Conservation (phyloP, 805 yeast genomes). For the Dipodascopsis tothii region DNA sequence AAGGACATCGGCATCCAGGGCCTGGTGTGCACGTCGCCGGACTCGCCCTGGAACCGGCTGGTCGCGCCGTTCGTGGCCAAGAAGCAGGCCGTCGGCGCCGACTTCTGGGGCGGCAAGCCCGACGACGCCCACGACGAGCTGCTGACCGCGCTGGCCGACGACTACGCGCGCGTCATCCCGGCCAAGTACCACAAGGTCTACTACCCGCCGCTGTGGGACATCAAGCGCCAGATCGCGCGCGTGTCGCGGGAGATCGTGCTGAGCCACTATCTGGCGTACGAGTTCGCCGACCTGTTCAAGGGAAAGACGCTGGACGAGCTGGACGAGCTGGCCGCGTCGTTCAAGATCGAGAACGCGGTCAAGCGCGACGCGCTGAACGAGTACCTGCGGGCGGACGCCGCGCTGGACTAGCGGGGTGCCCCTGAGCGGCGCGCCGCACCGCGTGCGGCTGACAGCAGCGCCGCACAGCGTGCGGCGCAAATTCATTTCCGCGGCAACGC, state of each 20-base stretch:
- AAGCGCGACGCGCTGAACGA: constrained; percentile 39
- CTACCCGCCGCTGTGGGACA: constrained; percentile 39
- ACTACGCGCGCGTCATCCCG: constrained; percentile 38
- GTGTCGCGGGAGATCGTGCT: constrained; percentile 40
- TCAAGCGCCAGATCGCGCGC: constrained; percentile 36
- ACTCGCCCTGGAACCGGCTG: constrained; percentile 38
- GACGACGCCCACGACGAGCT: constrained; percentile 38
- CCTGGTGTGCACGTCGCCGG: constrained; percentile 40
- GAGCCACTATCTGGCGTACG: constrained; percentile 40
- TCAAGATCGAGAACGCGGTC: constrained; percentile 42
- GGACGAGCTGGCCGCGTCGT: constrained; percentile 45
- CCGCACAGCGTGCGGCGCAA: too few species aligned
- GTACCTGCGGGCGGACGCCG: constrained; percentile 5
- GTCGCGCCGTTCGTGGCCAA: constrained; percentile 39
- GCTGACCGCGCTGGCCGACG: constrained; percentile 30
- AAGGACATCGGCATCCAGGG: constrained; percentile 50
- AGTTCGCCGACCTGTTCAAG: constrained; percentile 40
- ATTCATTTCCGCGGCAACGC: too few species aligned
- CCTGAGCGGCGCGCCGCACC: too few species aligned
- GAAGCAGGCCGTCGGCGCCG: constrained; percentile 42
- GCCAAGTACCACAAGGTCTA: constrained; percentile 36
- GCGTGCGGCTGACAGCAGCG: too few species aligned
- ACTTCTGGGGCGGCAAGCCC: constrained; percentile 45
- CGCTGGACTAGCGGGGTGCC: not conserved
- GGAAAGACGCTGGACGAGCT: constrained; percentile 40